A percentile compares a stretch with the other conserved stretches of the same genome.
These are phyloP conservation scores for Populus nigra DNA, from an alignment of 345 rosid genomes.

Conservation along the genomic window DNA sequence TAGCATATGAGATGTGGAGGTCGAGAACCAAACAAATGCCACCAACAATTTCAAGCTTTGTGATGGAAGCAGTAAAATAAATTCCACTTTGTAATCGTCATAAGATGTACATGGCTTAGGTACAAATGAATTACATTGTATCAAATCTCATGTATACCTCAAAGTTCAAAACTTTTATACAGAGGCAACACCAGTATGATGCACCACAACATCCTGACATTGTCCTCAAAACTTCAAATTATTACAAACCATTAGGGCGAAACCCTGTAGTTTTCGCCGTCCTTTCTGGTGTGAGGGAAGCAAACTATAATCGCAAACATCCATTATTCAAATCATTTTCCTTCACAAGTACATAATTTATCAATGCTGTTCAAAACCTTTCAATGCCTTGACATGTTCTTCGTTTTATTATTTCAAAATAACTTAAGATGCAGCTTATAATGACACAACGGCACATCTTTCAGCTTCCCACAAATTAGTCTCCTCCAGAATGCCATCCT, in stretches of 20 bases:
- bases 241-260: background rate
- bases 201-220: background rate
- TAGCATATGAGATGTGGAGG: background rate
- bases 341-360: background rate
- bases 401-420: constrained; percentile 1
- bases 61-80: too few relatives aligned
- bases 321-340: constrained; percentile 1
- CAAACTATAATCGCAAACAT: background rate
- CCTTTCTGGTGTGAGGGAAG: constrained; percentile 5
- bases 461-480: constrained; percentile 1
- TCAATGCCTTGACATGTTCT: background rate
- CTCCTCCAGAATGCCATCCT: constrained; percentile 9
- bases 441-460: background rate
- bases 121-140: background rate
- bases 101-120: background rate
- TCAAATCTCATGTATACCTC: background rate
- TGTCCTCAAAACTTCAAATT: background rate
- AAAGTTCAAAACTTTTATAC: background rate
- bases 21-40: background rate
- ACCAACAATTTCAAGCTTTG: too few relatives aligned
- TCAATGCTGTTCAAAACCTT: background rate
- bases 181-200: background rate
- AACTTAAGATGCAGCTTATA: constrained; percentile 9
- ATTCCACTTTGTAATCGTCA: background rate
- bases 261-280: background rate